Base-by-base conservation (phyloP, 495 filamentous ascomycete genomes). In the Coniosporium apollinis region DNA sequence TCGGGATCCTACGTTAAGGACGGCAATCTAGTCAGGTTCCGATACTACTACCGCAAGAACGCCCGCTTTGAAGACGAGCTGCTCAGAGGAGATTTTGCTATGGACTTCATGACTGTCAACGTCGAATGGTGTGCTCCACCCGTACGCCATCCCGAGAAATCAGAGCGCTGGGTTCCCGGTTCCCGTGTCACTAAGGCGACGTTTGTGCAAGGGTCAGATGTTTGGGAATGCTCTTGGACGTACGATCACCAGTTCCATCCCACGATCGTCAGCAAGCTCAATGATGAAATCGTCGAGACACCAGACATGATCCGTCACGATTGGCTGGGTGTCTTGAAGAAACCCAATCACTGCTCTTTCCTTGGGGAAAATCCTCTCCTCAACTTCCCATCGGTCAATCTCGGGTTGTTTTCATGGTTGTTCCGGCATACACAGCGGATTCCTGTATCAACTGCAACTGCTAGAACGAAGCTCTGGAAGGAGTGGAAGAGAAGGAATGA, bases 211-310 rank as follows among this genome's bases (percentile, higher is more conserved):
- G 65, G 59, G 13, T 44, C 59, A 7, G 60, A 70, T 45, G 64
- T 69, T 13, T 73, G 67, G 33, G 59, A 69, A 34, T 57, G 61
- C 36, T 61, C 55, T 17, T 74, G 70, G 70, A 41, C 62, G 5
- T 75, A 75, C 35, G 67, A 74, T 38, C 70, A 75, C 50, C 70
- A 72, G 48, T 73, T 68, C 47, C 68, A 73, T 46, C 70, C 70
- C 7, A 65, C 58, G 3, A 70, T 75, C 22, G 55, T 62, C 31
- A 73, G 69, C 5, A 72, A 61, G 18, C 56, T 72, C 19, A 73
- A 75, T 33, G 70, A 66, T 8, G 51, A 64, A 38, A 54, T 56
- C 28, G 52, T 69, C 1, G 59, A 64, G 34, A 74, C 70, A 2
- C 70, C 70, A n/a, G 56, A 64, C 8, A 69, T 74, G 61, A 71